A percentile compares a stretch with the other conserved stretches of the same genome.
phyloP scores from a whole-genome alignment of 257 asterid genomes.

The Craterostigma plantagineum region DNA sequence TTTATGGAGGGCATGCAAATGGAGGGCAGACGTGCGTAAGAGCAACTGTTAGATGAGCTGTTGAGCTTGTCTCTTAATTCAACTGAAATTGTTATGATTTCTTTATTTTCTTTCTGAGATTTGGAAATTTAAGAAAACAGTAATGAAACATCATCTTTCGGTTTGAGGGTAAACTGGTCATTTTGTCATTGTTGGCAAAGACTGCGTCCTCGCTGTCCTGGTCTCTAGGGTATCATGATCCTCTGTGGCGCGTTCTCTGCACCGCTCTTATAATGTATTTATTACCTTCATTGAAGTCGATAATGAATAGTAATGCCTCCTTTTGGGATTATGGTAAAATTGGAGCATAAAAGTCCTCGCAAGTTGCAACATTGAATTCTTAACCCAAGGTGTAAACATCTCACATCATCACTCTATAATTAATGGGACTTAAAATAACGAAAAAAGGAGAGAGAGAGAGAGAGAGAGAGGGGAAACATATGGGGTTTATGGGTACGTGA shows the following conservation, averaged over 20 bases:
- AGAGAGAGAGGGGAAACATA: slow-evolving; percentile 4
- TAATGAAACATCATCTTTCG: neutral
- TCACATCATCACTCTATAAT: neutral
- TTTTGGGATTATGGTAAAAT: too few species aligned
- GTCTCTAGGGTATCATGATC: slow-evolving; percentile 7
- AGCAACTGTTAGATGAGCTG: neutral
- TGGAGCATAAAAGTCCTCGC: neutral
- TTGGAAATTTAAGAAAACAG: too few species aligned
- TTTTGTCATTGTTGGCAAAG: slow-evolving; percentile 10
- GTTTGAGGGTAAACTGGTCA: slow-evolving; percentile 11
- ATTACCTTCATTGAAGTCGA: too few species aligned
- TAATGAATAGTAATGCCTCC: too few species aligned
- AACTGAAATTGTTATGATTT: neutral
- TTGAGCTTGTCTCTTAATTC: neutral
- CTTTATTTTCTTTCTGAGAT: too few species aligned
- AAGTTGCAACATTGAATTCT: slow-evolving; percentile 14
- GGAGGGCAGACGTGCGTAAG: neutral
- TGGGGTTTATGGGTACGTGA: slow-evolving; percentile 19
- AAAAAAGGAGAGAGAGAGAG: slow-evolving; percentile 6
- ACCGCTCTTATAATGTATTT: slow-evolving; percentile 1
- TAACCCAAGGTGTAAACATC: slow-evolving; percentile 1
- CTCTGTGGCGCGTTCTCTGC: slow-evolving; percentile 11
- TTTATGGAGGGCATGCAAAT: too few species aligned
- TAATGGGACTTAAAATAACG: neutral
- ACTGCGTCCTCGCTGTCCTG: slow-evolving; percentile 20